Conservation (phyloP, 2,329 filamentous ascomycete genomes). For the Diplodia scrobiculata region DNA sequence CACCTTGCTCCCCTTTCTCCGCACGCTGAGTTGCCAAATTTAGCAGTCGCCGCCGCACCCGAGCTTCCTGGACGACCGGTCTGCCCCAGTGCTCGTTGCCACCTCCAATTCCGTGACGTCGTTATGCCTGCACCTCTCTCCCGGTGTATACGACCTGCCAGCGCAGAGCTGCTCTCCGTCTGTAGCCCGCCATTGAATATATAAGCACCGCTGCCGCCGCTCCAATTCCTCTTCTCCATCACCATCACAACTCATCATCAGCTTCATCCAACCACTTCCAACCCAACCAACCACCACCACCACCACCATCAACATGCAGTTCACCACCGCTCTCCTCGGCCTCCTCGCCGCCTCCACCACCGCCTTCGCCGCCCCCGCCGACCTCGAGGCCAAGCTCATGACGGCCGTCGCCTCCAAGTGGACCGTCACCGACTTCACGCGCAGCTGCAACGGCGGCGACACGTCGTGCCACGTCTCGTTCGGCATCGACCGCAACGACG, state of each 20-base stretch:
- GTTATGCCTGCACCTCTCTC: neutral
- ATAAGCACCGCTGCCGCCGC: neutral
- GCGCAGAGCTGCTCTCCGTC: neutral
- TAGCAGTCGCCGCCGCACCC: slow-evolving; percentile 3
- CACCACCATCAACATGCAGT: slow-evolving; percentile 20
- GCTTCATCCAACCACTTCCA: neutral
- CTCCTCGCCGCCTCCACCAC: slow-evolving; percentile 8
- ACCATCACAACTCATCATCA: slow-evolving; percentile 15
- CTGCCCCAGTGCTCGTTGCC: neutral
- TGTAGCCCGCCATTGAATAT: slow-evolving; percentile 5
- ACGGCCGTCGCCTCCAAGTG: slow-evolving; percentile 14
- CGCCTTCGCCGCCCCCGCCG: neutral
- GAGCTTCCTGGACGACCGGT: slow-evolving; percentile 3
- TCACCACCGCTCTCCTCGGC: slow-evolving; percentile 19
- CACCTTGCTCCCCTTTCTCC: slow-evolving; percentile 11
- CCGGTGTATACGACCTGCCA: neutral
- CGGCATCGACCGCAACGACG: slow-evolving; percentile 17
- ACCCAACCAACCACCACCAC: slow-evolving; percentile 11
- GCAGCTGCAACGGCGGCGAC: slow-evolving; percentile 17
- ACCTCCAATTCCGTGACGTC: neutral
- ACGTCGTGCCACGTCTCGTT: slow-evolving; percentile 22
- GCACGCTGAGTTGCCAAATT: slow-evolving; percentile 8
- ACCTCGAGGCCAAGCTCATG: slow-evolving; percentile 21
- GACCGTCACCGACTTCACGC: slow-evolving; percentile 23
- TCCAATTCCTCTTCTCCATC: slow-evolving; percentile 8